Evolutionary conservation across 768 basidiomycete genomes (phyloP).

Genomic region (Lyophyllum semitale): DNA sequence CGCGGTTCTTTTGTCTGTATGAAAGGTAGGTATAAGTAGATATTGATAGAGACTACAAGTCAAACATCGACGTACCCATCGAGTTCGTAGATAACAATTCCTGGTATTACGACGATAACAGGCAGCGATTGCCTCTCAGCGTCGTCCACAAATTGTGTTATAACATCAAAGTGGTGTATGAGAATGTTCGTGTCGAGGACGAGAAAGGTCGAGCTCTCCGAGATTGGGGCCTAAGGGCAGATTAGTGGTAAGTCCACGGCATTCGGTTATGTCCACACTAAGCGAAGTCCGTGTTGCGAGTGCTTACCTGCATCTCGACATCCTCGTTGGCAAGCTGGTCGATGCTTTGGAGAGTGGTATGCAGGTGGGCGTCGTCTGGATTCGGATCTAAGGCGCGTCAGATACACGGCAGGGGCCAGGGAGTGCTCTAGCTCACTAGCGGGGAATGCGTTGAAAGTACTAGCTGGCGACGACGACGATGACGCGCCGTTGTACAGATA

Average conservation of each 20-base stretch:
- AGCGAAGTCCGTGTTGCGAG: neutral
- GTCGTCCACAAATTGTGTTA: slow-evolving; percentile 67
- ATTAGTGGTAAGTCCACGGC: slow-evolving; percentile 3
- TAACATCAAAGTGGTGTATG: slow-evolving; percentile 62
- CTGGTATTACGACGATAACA: slow-evolving; percentile 69
- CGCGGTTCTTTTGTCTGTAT: slow-evolving; percentile 49
- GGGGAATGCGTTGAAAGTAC: slow-evolving; percentile 7
- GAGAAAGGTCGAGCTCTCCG: slow-evolving; percentile 47
- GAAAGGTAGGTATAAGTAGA: no score
- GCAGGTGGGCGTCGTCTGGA: slow-evolving; percentile 25
- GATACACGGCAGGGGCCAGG: neutral
- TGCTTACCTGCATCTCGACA: slow-evolving; percentile 72
- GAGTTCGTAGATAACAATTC: slow-evolving; percentile 75
- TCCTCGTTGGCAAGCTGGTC: slow-evolving; percentile 62
- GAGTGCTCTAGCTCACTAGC: slow-evolving; percentile 7
- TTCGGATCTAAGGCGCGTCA: slow-evolving; percentile 11
- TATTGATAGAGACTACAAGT: neutral
- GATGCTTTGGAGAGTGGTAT: slow-evolving; percentile 51
- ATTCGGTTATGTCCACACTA: slow-evolving; percentile 3
- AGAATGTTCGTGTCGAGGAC: slow-evolving; percentile 83
- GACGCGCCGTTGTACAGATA: slow-evolving; percentile 2
- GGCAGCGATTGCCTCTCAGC: slow-evolving; percentile 50
- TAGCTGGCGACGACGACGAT: neutral
- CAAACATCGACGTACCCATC: slow-evolving; percentile 51
- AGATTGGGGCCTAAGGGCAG: slow-evolving; percentile 38